A percentile compares a stretch with the other conserved stretches of the same genome.
Evolutionary conservation across 2,329 filamentous ascomycete genomes (phyloP).

Genomic region (Alternaria hordeiaustralica): DNA sequence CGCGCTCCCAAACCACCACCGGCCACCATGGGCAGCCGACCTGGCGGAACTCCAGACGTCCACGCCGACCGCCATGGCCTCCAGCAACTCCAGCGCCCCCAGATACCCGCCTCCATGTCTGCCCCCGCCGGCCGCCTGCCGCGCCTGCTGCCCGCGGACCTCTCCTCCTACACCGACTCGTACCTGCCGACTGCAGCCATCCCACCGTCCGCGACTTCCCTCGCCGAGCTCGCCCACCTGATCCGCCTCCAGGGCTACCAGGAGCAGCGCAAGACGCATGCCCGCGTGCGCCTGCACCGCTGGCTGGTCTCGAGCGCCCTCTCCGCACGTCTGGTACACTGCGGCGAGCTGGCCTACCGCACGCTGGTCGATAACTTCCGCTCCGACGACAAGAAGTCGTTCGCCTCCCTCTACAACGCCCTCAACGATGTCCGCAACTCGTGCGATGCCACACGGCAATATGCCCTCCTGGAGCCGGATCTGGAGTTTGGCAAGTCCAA

Average conservation of each 20-base stretch:
- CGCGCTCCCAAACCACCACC: conserved; percentile 29
- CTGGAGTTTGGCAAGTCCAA: conserved; percentile 62
- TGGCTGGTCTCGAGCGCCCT: conserved; percentile 77
- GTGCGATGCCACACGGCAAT: conserved; percentile 74
- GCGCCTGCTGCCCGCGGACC: conserved; percentile 68
- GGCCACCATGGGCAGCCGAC: conserved; percentile 47
- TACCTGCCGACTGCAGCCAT: conserved; percentile 63
- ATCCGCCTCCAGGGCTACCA: conserved; percentile 81
- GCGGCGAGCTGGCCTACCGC: conserved; percentile 75
- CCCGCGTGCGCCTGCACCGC: conserved; percentile 74
- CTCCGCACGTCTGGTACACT: conserved; percentile 75
- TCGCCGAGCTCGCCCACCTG: conserved; percentile 79
- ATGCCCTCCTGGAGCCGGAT: conserved; percentile 74
- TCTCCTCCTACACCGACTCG: conserved; percentile 70
- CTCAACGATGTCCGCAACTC: conserved; percentile 80
- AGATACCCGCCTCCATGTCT: conserved; percentile 53
- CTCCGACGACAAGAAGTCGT: conserved; percentile 78
- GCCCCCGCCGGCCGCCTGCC: conserved; percentile 55
- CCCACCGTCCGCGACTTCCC: conserved; percentile 67
- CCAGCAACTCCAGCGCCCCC: conserved; percentile 33
- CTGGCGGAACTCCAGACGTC: conserved; percentile 37
- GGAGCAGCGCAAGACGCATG: conserved; percentile 78
- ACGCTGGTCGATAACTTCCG: conserved; percentile 80
- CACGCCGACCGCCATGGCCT: conserved; percentile 13
- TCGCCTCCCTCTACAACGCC: conserved; percentile 76